Evolutionary conservation across 352 stramenopile genomes (phyloP), one percentile per base, ranked within the genome.

Genomic region (Peronospora farinosa): DNA sequence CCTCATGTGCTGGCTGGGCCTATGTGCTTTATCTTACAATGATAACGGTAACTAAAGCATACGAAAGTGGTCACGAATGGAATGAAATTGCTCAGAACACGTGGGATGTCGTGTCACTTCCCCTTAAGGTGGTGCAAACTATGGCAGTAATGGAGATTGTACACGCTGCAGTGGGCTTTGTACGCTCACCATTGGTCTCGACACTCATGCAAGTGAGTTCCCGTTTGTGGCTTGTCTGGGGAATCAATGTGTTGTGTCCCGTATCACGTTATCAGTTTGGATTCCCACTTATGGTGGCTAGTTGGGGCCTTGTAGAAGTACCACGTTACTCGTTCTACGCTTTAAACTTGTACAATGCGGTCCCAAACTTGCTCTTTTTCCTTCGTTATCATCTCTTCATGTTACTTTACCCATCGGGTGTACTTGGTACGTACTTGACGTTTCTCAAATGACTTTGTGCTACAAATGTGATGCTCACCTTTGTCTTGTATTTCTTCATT

Each of bases 321-420:
- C 92, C 92, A 47, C 94, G 96, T 42, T 99, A 99, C 76, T 74
- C 96, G 9, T 99, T 99, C 69, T 99, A 99, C 67, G 74, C 96
- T 15, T 71, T 96, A 49, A 97, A 97, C 59, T 59, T 98, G 42
- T 75, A 97, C 66, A 74, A 92, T 42, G 84, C 71, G 40, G 90
- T 97, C 60, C 96, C 96, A n/a, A 95, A 82, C 54, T 88, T 88
- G 51, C 75, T 99, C 30, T 97, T 98, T 66, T 99, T 94, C 76
- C 64, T 98, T 31, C 89, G 95, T 47, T 99, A 99, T 69, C 96
- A 96, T 49, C 76, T 99, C 17, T 99, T 99, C 77, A 93, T 96
- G 60, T 69, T 99, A 48, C 78, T 99, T 13, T 99, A 99, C 74
- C 96, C 96, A 10, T 97, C 92, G 36, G 96, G 95, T 43, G 97